Conservation (phyloP, 73 alveolate genomes). For the Stentor coeruleus region DNA sequence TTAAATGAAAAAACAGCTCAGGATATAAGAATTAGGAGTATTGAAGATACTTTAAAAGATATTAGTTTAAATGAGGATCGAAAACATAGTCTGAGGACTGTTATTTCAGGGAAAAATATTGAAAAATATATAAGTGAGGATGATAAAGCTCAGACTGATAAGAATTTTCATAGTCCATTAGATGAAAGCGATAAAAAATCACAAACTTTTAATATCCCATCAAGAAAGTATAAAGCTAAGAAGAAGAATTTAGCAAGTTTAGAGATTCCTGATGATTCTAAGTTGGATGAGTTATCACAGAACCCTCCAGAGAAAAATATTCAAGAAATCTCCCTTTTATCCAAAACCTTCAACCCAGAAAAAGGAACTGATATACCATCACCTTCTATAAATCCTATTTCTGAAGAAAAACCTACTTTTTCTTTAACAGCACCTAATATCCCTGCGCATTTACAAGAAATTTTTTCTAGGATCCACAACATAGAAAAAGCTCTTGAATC, state of each 20-base stretch:
- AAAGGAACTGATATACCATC: too few relatives aligned
- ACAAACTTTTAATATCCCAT: neutral
- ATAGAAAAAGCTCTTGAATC: neutral
- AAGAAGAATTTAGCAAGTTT: neutral
- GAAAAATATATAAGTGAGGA: neutral
- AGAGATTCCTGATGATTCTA: neutral
- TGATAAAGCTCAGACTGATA: neutral
- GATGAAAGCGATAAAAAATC: neutral
- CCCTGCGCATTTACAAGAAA: neutral
- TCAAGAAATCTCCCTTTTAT: neutral
- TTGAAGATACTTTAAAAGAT: neutral
- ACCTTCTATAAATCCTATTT: neutral
- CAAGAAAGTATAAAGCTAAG: neutral
- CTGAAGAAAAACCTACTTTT: neutral
- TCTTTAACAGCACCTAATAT: neutral
- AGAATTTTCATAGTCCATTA: neutral
- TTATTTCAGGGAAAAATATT: neutral
- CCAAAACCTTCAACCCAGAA: neutral
- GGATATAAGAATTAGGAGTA: neutral
- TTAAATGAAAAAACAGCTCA: neutral
- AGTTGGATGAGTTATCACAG: conserved; percentile 84
- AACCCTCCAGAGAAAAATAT: conserved; percentile 46
- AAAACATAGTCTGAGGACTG: neutral
- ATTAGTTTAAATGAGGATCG: neutral
- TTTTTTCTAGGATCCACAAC: neutral